phyloP scores from a whole-genome alignment of 306 rosid genomes.

The Dicorynia guianensis region DNA sequence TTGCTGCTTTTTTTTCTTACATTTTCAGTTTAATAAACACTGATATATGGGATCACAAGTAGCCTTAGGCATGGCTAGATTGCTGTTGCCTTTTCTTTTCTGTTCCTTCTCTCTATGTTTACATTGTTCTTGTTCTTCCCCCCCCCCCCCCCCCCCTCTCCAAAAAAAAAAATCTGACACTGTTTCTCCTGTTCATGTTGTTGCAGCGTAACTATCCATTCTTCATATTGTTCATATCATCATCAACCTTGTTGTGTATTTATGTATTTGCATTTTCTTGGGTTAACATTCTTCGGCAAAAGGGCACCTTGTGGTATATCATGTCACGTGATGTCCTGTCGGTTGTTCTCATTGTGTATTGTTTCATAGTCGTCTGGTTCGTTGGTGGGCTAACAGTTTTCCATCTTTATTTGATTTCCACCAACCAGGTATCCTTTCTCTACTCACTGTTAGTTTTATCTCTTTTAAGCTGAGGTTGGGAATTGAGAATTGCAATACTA shows the following conservation, averaged over 20 bases:
- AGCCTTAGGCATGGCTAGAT: slow-evolving; percentile 22
- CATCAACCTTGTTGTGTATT: slow-evolving; percentile 75
- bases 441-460: slow-evolving; percentile 39
- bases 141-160: slow-evolving; percentile 4
- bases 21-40: neutral
- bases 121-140: neutral
- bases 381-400: slow-evolving; percentile 93
- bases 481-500: neutral
- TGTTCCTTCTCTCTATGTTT: neutral
- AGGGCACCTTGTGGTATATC: slow-evolving; percentile 50
- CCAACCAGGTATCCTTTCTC: slow-evolving; percentile 73
- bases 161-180: slow-evolving; percentile 37
- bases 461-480: neutral
- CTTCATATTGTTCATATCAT: slow-evolving; percentile 77
- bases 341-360: slow-evolving; percentile 74
- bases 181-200: slow-evolving; percentile 32
- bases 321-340: slow-evolving; percentile 68
- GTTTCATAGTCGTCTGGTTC: slow-evolving; percentile 89
- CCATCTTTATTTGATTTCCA: slow-evolving; percentile 82
- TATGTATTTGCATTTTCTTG: slow-evolving; percentile 88
- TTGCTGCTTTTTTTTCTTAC: neutral
- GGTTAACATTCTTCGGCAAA: slow-evolving; percentile 67
- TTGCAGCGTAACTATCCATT: slow-evolving; percentile 91
- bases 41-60: slow-evolving; percentile 25
- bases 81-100: slow-evolving; percentile 2